phyloP scores from a whole-genome alignment of 2,329 filamentous ascomycete genomes.

The Coniochaeta prunicola region DNA sequence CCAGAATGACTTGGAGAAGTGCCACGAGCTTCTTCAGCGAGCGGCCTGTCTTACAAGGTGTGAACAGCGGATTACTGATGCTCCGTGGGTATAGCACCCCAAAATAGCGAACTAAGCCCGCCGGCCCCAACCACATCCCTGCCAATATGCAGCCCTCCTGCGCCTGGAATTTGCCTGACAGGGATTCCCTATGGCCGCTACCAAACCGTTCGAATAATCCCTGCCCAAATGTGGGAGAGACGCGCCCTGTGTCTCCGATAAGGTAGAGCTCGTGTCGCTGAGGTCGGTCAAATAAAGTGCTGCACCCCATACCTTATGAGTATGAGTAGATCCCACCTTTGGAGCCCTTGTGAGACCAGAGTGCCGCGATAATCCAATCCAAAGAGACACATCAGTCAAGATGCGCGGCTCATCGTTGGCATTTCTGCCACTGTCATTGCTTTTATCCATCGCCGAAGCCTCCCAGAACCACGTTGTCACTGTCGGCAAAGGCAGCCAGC shows the following conservation, averaged over 20 bases:
- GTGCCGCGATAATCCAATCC: neutral
- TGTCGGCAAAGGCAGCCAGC: slow-evolving; percentile 26
- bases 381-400: slow-evolving; percentile 8
- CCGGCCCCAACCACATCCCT: too few relatives aligned
- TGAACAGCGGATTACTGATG: neutral
- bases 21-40: neutral
- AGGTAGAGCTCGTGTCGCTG: neutral
- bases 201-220: neutral
- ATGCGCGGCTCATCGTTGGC: slow-evolving; percentile 20
- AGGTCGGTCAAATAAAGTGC: neutral
- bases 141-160: neutral
- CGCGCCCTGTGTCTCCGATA: too few relatives aligned
- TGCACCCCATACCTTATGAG: slow-evolving; percentile 3
- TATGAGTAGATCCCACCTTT: neutral
- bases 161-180: neutral
- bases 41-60: neutral
- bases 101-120: neutral
- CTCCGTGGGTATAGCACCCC: neutral
- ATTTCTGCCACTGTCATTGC: slow-evolving; percentile 17
- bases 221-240: neutral
- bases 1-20: neutral
- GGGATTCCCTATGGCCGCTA: neutral
- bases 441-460: slow-evolving; percentile 18
- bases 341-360: neutral
- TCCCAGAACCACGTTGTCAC: slow-evolving; percentile 23